These are phyloP conservation scores for Austroboletus eburneus DNA, from an alignment of 768 basidiomycete species.

Conservation along the genomic window DNA sequence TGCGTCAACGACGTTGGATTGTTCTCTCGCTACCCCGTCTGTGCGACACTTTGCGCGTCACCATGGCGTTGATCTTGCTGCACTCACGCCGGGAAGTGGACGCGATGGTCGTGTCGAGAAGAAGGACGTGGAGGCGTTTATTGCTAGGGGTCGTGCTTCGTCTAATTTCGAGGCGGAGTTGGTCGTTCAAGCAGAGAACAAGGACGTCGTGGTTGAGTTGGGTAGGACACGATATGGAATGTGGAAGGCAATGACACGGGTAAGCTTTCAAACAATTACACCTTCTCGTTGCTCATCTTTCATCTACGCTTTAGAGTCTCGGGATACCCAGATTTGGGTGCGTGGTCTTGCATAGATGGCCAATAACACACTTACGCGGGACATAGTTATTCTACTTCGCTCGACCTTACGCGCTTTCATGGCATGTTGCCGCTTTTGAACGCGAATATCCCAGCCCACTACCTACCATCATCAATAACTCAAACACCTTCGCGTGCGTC, in stretches of 20 bases:
- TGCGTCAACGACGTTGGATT: constrained; percentile 16
- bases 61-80: constrained; percentile 54
- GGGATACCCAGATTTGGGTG: constrained; percentile 84
- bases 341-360: constrained; percentile 13
- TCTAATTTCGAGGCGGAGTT: neutral
- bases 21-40: constrained; percentile 69
- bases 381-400: constrained; percentile 62
- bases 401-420: constrained; percentile 72
- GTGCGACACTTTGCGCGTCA: constrained; percentile 74
- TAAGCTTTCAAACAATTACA: constrained; percentile 21
- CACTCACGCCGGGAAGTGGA: constrained; percentile 64
- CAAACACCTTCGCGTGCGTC: constrained; percentile 19
- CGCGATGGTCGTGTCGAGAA: constrained; percentile 73
- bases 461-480: constrained; percentile 39
- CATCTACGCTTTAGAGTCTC: constrained; percentile 50
- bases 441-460: constrained; percentile 61
- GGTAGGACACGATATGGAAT: constrained; percentile 76
- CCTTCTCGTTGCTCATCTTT: neutral
- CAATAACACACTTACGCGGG: constrained; percentile 1
- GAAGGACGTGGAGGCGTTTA: constrained; percentile 62
- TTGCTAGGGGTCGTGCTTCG: constrained; percentile 26
- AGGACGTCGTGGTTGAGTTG: constrained; percentile 65
- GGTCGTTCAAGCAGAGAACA: constrained; percentile 2
- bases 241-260: constrained; percentile 91
- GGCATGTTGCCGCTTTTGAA: constrained; percentile 60